A percentile compares a stretch with the other conserved stretches of the same genome.
These are phyloP conservation scores for Rhodocollybia butyracea DNA, from an alignment of 768 basidiomycete species.

Conservation along the genomic window DNA sequence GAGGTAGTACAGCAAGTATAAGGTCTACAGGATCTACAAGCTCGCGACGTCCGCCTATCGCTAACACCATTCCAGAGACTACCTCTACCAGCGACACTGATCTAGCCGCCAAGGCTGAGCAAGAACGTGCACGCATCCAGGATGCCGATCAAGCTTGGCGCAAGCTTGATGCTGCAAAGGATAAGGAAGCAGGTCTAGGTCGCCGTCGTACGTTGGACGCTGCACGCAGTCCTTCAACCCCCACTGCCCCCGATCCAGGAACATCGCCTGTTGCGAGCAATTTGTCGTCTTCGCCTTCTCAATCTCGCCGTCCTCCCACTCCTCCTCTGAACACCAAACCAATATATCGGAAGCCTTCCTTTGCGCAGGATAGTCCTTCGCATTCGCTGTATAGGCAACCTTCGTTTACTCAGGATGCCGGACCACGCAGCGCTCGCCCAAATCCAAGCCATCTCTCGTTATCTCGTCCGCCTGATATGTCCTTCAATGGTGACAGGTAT, in stretches of 20 bases:
- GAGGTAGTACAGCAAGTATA: slow-evolving; percentile 5
- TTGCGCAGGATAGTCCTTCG: background rate
- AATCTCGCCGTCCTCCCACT: slow-evolving; percentile 6
- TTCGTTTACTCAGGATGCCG: slow-evolving; percentile 2
- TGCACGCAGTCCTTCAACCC: background rate
- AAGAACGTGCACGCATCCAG: slow-evolving; percentile 2
- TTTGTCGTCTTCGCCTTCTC: slow-evolving; percentile 6
- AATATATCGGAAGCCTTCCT: slow-evolving; percentile 6
- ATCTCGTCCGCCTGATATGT: slow-evolving; percentile 2
- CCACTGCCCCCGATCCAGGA: background rate
- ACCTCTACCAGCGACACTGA: background rate
- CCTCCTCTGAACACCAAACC: slow-evolving; percentile 5
- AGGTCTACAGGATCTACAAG: slow-evolving; percentile 7
- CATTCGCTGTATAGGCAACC: background rate
- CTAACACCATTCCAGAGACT: slow-evolving; percentile 3
- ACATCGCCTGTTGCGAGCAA: background rate
- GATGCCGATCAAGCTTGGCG: slow-evolving; percentile 5
- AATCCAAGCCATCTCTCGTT: slow-evolving; percentile 1
- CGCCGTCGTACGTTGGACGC: background rate
- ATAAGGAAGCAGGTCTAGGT: background rate
- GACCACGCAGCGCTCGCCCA: background rate
- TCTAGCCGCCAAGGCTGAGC: background rate
- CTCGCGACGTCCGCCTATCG: background rate
- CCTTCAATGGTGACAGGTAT: background rate
- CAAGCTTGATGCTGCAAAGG: background rate